phyloP scores from a whole-genome alignment of 345 rosid genomes.

The Gossypium rotundifolium region DNA sequence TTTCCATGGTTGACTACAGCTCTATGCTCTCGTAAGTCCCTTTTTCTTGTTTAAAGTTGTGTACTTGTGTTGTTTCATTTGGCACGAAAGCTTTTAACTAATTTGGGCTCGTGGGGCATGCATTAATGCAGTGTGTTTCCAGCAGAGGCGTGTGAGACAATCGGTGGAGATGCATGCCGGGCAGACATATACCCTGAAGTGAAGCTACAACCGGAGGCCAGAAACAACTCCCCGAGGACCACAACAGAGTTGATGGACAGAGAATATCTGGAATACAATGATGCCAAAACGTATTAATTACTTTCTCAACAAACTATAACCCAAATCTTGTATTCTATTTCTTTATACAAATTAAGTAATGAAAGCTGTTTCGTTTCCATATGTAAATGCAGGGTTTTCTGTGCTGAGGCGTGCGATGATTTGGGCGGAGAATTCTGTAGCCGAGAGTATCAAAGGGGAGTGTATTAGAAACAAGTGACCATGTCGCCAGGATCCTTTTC shows the following conservation, averaged over 20 bases:
- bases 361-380: neutral
- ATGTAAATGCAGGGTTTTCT: constrained; percentile 1
- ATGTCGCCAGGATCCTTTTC: neutral
- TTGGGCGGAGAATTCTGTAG: constrained; percentile 89
- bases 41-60: neutral
- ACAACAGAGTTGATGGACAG: constrained; percentile 17
- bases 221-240: neutral
- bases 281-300: constrained; percentile 27
- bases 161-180: constrained; percentile 64
- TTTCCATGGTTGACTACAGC: constrained; percentile 45
- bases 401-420: constrained; percentile 80
- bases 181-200: constrained; percentile 65
- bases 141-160: constrained; percentile 74
- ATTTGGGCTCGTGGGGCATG: too few relatives aligned
- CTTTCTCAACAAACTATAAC: neutral
- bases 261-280: constrained; percentile 30
- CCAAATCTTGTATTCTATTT: neutral
- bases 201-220: constrained; percentile 22
- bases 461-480: constrained; percentile 16
- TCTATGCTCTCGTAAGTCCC: constrained; percentile 43
- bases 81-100: neutral
- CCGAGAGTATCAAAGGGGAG: constrained; percentile 48
- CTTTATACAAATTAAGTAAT: neutral
- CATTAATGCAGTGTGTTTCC: constrained; percentile 51
- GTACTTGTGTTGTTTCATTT: neutral